phyloP scores from a whole-genome alignment of 1,284 basidiomycete species.

The Porodaedalea pini region DNA sequence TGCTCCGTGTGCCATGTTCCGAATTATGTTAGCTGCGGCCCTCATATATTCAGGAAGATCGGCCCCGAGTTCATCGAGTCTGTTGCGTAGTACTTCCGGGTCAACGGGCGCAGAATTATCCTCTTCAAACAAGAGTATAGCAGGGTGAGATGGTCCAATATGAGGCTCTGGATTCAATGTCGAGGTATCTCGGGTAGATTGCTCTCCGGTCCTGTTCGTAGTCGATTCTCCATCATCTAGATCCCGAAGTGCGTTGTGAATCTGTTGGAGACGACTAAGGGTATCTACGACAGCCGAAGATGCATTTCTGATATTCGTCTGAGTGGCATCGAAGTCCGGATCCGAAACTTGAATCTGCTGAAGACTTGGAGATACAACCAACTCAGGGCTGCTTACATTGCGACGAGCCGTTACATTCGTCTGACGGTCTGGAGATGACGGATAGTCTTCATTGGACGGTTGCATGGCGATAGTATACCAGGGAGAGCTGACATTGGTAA shows the following conservation, averaged over 20 bases:
- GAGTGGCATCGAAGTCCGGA: not conserved
- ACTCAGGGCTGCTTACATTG: too few relatives aligned
- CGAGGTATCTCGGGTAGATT: not conserved
- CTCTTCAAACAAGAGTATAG: conserved; percentile 31
- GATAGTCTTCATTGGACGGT: too few relatives aligned
- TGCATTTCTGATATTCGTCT: conserved; percentile 27
- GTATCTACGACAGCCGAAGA: conserved; percentile 48
- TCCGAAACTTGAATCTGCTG: not conserved
- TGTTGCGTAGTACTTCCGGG: not conserved
- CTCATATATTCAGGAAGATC: conserved; percentile 9
- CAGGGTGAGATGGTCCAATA: conserved; percentile 34
- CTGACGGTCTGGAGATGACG: too few relatives aligned
- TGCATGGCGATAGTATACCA: too few relatives aligned
- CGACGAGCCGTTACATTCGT: too few relatives aligned
- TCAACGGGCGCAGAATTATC: conserved; percentile 25
- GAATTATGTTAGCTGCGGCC: conserved; percentile 7
- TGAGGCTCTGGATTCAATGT: not conserved
- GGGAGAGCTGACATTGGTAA: too few relatives aligned
- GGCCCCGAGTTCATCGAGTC: conserved; percentile 30
- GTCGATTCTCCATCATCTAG: conserved; percentile 30
- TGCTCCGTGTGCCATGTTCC: not conserved
- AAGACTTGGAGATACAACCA: not conserved
- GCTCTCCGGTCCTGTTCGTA: conserved; percentile 2
- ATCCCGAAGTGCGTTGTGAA: conserved; percentile 35
- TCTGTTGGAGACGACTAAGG: conserved; percentile 47